Evolutionary conservation across 306 rosid species (phyloP).

Genomic region (Chamaecrista fasciculata): DNA sequence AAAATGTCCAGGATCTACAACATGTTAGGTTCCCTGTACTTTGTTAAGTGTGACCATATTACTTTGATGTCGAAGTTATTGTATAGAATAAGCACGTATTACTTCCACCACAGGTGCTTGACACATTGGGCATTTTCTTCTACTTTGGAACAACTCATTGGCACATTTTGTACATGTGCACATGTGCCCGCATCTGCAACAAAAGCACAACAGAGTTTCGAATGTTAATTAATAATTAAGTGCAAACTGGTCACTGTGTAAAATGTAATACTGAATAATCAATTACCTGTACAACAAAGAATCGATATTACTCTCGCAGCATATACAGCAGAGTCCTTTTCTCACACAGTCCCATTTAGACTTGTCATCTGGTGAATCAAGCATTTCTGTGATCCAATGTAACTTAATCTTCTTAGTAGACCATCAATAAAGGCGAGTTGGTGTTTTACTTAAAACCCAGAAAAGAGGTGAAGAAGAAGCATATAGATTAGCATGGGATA

Average conservation of each 20-base stretch:
- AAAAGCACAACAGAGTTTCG: background rate
- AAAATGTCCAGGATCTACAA: conserved; percentile 31
- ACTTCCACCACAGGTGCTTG: conserved; percentile 87
- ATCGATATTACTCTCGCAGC: conserved; percentile 69
- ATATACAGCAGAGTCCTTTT: conserved; percentile 88
- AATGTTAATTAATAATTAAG: conserved; percentile 9
- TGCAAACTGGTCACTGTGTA: conserved; percentile 14
- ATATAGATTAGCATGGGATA: background rate
- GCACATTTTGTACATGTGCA: conserved; percentile 94
- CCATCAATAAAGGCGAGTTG: background rate
- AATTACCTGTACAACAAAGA: conserved; percentile 93
- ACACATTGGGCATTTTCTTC: conserved; percentile 95
- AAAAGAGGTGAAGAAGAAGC: background rate
- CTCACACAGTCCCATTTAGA: conserved; percentile 91
- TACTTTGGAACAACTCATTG: conserved; percentile 54
- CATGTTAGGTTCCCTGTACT: conserved; percentile 33
- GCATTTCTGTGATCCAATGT: conserved; percentile 43
- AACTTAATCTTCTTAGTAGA: conserved; percentile 19
- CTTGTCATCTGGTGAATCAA: conserved; percentile 47
- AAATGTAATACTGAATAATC: conserved; percentile 4
- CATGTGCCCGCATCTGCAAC: conserved; percentile 94
- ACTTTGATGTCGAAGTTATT: conserved; percentile 29
- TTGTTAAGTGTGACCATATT: conserved; percentile 29
- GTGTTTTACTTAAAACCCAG: conserved; percentile 4
- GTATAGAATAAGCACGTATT: conserved; percentile 80